Evolutionary conservation across 2,329 filamentous ascomycete genomes (phyloP).

Genomic region (Purpureocillium lavendulum): DNA sequence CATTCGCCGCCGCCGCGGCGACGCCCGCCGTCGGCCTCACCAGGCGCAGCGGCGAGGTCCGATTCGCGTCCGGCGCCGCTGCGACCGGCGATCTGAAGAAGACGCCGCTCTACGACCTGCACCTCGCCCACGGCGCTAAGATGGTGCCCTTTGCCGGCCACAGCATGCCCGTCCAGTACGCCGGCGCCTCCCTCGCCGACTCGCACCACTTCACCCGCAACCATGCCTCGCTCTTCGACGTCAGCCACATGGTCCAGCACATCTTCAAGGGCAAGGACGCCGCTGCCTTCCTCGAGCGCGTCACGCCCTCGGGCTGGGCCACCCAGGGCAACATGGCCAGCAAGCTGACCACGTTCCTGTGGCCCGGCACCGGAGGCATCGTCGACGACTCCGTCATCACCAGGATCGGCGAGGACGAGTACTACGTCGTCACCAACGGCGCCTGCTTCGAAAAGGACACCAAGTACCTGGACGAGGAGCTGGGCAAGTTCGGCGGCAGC

Average conservation of each 20-base stretch:
- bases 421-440: constrained; percentile 94
- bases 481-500: constrained; percentile 47
- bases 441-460: constrained; percentile 85
- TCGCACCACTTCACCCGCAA: constrained; percentile 86
- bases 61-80: constrained; percentile 15
- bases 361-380: constrained; percentile 76
- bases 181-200: constrained; percentile 64
- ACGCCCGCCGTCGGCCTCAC: constrained; percentile 2
- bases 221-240: constrained; percentile 88
- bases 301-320: constrained; percentile 70
- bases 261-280: constrained; percentile 74
- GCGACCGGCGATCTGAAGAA: constrained; percentile 34
- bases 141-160: constrained; percentile 96
- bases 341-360: constrained; percentile 77
- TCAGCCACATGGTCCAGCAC: constrained; percentile 94
- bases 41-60: constrained; percentile 12
- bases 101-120: constrained; percentile 73
- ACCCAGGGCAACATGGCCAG: constrained; percentile 59
- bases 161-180: constrained; percentile 88
- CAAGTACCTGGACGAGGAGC: constrained; percentile 63
- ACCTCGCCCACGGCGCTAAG: constrained; percentile 72
- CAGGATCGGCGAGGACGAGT: constrained; percentile 61
- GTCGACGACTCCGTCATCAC: constrained; percentile 93
- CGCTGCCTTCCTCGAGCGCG: constrained; percentile 68
- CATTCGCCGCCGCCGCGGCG: constrained; percentile 3